Evolutionary conservation across 306 rosid species (phyloP).

Genomic region (Astragalus glycyphyllos): DNA sequence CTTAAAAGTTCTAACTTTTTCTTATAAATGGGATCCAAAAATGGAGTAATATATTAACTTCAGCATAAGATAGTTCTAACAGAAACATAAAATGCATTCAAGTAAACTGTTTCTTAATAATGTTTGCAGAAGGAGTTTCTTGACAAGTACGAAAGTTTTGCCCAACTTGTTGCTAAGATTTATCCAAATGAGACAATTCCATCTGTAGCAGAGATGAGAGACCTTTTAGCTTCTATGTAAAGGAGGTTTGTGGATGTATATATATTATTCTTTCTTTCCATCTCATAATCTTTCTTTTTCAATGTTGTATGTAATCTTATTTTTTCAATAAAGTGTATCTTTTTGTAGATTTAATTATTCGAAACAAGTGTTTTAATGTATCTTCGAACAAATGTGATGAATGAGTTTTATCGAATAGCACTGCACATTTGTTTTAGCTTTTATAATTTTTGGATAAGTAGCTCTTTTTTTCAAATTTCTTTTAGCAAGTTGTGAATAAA

Average conservation of each 20-base stretch:
- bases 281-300: conserved; percentile 36
- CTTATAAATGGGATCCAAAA: too few species aligned
- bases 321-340: conserved; percentile 40
- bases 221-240: conserved; percentile 80
- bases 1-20: too few species aligned
- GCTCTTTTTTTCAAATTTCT: too few species aligned
- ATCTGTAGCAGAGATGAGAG: conserved; percentile 79
- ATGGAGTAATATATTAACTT: too few species aligned
- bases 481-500: too few species aligned
- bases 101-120: conserved; percentile 40
- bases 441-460: neutral
- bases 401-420: conserved; percentile 48
- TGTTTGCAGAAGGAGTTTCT: conserved; percentile 90
- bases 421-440: conserved; percentile 43
- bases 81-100: conserved; percentile 1
- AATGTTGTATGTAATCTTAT: conserved; percentile 48
- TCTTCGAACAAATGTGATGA: conserved; percentile 21
- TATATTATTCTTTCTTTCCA: conserved; percentile 30
- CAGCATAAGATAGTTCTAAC: neutral
- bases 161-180: conserved; percentile 84
- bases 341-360: conserved; percentile 39
- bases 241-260: conserved; percentile 37
- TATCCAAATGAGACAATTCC: conserved; percentile 78
- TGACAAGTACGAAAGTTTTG: conserved; percentile 92
- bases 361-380: conserved; percentile 8